Evolutionary conservation across 352 stramenopile species (phyloP).

Genomic region (Pythium guiyangense): DNA sequence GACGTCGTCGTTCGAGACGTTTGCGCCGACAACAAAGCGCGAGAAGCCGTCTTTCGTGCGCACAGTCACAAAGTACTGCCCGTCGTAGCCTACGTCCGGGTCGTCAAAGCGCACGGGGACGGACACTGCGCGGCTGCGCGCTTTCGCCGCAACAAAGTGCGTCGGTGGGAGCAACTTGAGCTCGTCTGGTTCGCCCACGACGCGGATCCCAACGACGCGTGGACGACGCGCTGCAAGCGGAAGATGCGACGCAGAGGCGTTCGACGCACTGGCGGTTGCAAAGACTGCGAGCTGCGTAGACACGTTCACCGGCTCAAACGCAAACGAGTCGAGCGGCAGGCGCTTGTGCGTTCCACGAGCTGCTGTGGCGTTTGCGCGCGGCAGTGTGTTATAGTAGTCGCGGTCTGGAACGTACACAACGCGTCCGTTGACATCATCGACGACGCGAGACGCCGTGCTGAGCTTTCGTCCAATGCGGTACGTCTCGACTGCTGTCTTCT

Average conservation of each 20-base stretch:
- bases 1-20: conserved; percentile 44
- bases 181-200: conserved; percentile 40
- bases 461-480: conserved; percentile 10
- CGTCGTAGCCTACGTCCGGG: conserved; percentile 29
- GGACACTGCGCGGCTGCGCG: conserved; percentile 11
- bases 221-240: conserved; percentile 10
- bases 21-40: conserved; percentile 37
- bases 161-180: conserved; percentile 44
- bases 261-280: not conserved
- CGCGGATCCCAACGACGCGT: conserved; percentile 44
- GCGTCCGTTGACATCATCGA: conserved; percentile 23
- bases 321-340: conserved; percentile 27
- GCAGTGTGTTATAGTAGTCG: conserved; percentile 48
- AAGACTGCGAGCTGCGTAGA: not conserved
- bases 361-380: not conserved
- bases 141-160: conserved; percentile 23
- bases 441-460: not conserved
- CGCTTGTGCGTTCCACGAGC: not conserved
- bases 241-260: not conserved
- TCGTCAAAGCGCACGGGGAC: conserved; percentile 57
- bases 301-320: conserved; percentile 23
- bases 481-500: not conserved
- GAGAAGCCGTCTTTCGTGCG: conserved; percentile 28
- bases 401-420: conserved; percentile 42
- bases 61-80: conserved; percentile 42